Conservation (phyloP, 2,329 filamentous ascomycete genomes). For the Blastomyces silverae region DNA sequence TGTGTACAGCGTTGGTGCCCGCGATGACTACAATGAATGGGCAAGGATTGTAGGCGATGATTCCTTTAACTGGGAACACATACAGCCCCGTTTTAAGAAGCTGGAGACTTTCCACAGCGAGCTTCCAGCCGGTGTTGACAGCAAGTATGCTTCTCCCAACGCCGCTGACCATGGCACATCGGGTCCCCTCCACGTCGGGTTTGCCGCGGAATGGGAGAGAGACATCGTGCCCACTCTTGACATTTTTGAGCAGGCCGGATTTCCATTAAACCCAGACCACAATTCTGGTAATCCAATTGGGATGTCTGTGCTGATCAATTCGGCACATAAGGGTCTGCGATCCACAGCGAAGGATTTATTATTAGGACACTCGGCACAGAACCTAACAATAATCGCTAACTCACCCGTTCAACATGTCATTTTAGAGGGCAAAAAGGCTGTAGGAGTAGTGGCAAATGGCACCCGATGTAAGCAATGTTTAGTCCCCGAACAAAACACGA, state of each 20-base stretch:
- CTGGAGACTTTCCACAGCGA: constrained; percentile 50
- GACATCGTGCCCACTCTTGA: constrained; percentile 45
- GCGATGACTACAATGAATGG: constrained; percentile 58
- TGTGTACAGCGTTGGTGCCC: constrained; percentile 50
- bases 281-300: constrained; percentile 56
- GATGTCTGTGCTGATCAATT: constrained; percentile 47
- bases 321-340: constrained; percentile 44
- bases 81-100: constrained; percentile 46
- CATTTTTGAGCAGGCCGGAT: constrained; percentile 45
- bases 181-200: constrained; percentile 47
- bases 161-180: constrained; percentile 43
- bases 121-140: constrained; percentile 33
- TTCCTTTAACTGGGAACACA: constrained; percentile 49
- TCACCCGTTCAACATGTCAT: constrained; percentile 46
- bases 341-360: constrained; percentile 50
- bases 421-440: constrained; percentile 41
- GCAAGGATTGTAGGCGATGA: constrained; percentile 51
- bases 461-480: constrained; percentile 33
- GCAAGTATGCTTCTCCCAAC: constrained; percentile 46
- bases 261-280: constrained; percentile 48
- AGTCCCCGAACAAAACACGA: not conserved
- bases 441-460: constrained; percentile 43
- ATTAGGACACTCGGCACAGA: constrained; percentile 41
- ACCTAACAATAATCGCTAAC: constrained; percentile 49
- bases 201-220: constrained; percentile 45